These are phyloP conservation scores for Asclepias syriaca DNA, from an alignment of 257 asterid genomes.

Conservation along the genomic window DNA sequence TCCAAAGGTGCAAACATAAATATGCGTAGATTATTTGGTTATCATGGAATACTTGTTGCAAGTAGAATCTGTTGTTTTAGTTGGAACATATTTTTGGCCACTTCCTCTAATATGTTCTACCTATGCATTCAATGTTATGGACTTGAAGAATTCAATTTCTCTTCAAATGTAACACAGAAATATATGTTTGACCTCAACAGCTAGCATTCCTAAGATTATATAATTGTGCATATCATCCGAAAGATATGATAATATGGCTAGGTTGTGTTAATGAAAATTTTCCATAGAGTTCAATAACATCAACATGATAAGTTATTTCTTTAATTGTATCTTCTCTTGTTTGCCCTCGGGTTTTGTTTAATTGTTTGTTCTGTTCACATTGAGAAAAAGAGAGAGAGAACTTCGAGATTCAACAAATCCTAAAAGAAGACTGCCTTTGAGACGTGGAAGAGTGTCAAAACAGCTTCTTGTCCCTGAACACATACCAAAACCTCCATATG, in stretches of 20 bases:
- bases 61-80: background rate
- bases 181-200: background rate
- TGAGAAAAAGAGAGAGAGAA: constrained; percentile 62
- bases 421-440: constrained; percentile 67
- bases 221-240: background rate
- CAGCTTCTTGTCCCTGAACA: constrained; percentile 82
- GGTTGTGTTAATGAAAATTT: background rate
- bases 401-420: constrained; percentile 49
- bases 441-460: constrained; percentile 84
- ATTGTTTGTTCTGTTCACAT: constrained; percentile 9
- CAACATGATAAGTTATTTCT: background rate
- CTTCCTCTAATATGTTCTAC: background rate
- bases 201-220: background rate
- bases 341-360: background rate
- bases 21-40: background rate
- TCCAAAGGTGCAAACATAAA: background rate
- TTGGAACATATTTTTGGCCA: background rate
- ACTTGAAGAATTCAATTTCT: background rate
- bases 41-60: background rate
- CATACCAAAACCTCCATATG: constrained; percentile 79
- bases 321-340: background rate
- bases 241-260: background rate
- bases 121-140: background rate
- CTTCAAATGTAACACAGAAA: background rate
- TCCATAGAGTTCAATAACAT: background rate